Percentiles rank a stretch among this genome's conserved stretches.
Evolutionary conservation across 345 rosid species (phyloP).

Genomic region (Gossypium australe): DNA sequence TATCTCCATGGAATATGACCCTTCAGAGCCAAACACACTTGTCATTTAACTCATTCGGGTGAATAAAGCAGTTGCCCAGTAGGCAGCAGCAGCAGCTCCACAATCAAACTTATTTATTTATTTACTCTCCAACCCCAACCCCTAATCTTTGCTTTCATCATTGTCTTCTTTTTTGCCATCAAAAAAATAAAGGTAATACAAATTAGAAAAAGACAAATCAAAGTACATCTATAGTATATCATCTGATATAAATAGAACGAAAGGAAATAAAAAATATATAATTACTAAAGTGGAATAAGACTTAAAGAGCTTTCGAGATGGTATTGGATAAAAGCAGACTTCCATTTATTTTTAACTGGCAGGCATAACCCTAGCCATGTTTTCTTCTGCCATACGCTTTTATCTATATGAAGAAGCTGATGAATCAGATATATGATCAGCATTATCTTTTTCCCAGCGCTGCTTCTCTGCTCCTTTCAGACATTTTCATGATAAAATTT

Average conservation of each 20-base stretch:
- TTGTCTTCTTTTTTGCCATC: background rate
- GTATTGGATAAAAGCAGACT: slow-evolving; percentile 8
- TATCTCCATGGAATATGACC: slow-evolving; percentile 9
- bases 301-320: slow-evolving; percentile 10
- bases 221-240: slow-evolving; percentile 9
- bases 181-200: background rate
- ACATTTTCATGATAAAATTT: background rate
- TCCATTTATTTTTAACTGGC: slow-evolving; percentile 12
- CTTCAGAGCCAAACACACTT: background rate
- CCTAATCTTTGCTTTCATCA: background rate
- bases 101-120: background rate
- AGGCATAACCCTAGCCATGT: slow-evolving; percentile 37
- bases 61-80: background rate
- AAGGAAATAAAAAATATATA: background rate
- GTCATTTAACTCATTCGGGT: slow-evolving; percentile 5
- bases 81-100: background rate
- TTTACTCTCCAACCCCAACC: background rate
- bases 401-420: slow-evolving; percentile 14
- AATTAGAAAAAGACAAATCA: slow-evolving; percentile 6
- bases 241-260: background rate
- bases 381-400: slow-evolving; percentile 29
- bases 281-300: background rate
- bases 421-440: background rate
- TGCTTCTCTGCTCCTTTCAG: background rate
- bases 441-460: slow-evolving; percentile 11